A percentile compares a stretch with the other conserved stretches of the same genome.
These are phyloP conservation scores for Solanum dulcamara DNA, from an alignment of 257 asterid genomes.

Conservation along the genomic window DNA sequence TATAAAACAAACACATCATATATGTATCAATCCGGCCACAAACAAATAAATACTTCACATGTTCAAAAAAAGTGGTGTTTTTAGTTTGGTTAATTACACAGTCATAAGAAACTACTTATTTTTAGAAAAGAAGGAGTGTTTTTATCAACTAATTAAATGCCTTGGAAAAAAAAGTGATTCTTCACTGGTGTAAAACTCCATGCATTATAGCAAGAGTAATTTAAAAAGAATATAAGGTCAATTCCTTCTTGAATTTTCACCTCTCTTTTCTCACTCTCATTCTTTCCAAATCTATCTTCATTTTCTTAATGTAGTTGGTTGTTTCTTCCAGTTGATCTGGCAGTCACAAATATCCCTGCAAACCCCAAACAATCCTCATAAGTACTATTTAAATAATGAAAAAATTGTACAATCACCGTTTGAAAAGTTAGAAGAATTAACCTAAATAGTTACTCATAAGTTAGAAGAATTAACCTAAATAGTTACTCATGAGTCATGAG, in stretches of 20 bases:
- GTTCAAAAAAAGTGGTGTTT: neutral
- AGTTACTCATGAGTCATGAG: too few relatives aligned
- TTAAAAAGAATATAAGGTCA: neutral
- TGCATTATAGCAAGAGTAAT: neutral
- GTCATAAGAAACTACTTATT: neutral
- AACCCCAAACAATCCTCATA: neutral
- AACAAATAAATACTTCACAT: too few relatives aligned
- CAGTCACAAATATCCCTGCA: slow-evolving; percentile 31
- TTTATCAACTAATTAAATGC: neutral
- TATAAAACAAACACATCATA: neutral
- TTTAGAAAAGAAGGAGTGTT: neutral
- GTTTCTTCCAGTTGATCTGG: slow-evolving; percentile 61
- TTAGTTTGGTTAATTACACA: too few relatives aligned
- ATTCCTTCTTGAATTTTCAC: neutral
- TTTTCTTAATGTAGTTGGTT: slow-evolving; percentile 37
- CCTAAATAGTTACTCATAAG: too few relatives aligned
- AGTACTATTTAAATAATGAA: too few relatives aligned
- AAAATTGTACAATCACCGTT: neutral
- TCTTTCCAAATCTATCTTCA: slow-evolving; percentile 33
- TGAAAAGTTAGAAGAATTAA: neutral
- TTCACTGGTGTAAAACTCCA: neutral
- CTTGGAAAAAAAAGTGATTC: neutral
- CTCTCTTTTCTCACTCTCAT: slow-evolving; percentile 43
- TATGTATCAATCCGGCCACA: too few relatives aligned
- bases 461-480: too few relatives aligned